phyloP scores from a whole-genome alignment of 768 basidiomycete genomes.

The Leccinum arenicola region DNA sequence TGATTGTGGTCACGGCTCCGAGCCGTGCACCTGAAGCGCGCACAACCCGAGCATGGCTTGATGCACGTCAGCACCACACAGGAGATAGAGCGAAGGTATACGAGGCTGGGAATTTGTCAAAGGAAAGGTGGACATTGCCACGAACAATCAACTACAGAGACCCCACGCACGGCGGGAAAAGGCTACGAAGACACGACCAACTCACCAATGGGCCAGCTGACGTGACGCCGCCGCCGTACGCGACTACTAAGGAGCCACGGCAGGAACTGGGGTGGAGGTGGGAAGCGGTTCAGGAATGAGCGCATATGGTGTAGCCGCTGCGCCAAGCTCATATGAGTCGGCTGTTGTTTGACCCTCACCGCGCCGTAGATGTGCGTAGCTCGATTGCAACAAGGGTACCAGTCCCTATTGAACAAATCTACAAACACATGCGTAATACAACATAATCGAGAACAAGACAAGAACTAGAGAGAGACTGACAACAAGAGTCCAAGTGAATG shows the following conservation, averaged over 20 bases:
- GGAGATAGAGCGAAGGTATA: background rate
- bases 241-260: conserved; percentile 15
- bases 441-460: conserved; percentile 4
- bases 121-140: background rate
- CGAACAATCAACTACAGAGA: background rate
- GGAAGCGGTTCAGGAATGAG: conserved; percentile 7
- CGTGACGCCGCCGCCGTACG: background rate
- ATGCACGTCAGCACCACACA: conserved; percentile 8
- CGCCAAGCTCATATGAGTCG: background rate
- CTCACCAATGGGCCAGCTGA: conserved; percentile 20
- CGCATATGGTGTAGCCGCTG: background rate
- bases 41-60: too few species aligned
- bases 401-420: conserved; percentile 18
- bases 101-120: background rate
- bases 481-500: conserved; percentile 19
- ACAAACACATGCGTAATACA: conserved; percentile 17
- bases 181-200: conserved; percentile 4
- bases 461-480: background rate
- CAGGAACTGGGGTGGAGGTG: conserved; percentile 15
- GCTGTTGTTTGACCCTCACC: background rate
- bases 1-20: conserved; percentile 6
- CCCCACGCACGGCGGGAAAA: background rate
- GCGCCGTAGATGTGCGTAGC: background rate
- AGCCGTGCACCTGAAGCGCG: background rate
- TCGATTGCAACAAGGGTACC: conserved; percentile 18